Conservation (phyloP, 768 basidiomycete genomes). For the Suillus americanus region DNA sequence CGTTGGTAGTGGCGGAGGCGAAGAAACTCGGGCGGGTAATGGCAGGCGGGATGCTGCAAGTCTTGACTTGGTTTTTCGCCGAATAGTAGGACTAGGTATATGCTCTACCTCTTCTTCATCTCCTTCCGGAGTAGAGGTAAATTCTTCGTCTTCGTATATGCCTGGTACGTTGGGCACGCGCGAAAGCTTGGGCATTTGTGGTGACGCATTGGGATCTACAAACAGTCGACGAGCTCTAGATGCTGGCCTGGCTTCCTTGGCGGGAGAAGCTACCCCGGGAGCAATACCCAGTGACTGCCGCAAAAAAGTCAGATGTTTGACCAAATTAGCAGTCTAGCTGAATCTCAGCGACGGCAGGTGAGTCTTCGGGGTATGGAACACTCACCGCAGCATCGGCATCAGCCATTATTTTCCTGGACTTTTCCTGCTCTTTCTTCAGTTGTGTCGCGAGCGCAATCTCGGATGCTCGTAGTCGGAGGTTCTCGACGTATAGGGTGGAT, state of each 20-base stretch:
- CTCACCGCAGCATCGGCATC: conserved; percentile 76
- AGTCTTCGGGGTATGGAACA: conserved; percentile 15
- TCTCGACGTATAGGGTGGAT: conserved; percentile 79
- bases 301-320: conserved; percentile 63
- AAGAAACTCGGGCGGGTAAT: conserved; percentile 42
- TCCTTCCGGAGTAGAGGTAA: conserved; percentile 38
- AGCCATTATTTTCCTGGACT: conserved; percentile 65
- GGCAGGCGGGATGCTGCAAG: conserved; percentile 49
- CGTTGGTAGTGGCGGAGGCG: conserved; percentile 37
- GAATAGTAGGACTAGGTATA: conserved; percentile 36
- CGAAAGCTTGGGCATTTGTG: conserved; percentile 56
- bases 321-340: conserved; percentile 53
- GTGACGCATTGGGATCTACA: conserved; percentile 42
- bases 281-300: conserved; percentile 60
- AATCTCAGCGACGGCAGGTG: conserved; percentile 4
- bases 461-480: conserved; percentile 76
- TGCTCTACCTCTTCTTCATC: conserved; percentile 42
- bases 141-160: conserved; percentile 69
- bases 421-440: conserved; percentile 79
- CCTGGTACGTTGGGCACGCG: conserved; percentile 65
- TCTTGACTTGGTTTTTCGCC: conserved; percentile 48
- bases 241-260: conserved; percentile 40
- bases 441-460: conserved; percentile 75
- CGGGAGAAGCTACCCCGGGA: conserved; percentile 34
- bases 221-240: conserved; percentile 52